Evolutionary conservation across 1,284 basidiomycete species (phyloP).

Genomic region (Bondarzewia mesenterica): DNA sequence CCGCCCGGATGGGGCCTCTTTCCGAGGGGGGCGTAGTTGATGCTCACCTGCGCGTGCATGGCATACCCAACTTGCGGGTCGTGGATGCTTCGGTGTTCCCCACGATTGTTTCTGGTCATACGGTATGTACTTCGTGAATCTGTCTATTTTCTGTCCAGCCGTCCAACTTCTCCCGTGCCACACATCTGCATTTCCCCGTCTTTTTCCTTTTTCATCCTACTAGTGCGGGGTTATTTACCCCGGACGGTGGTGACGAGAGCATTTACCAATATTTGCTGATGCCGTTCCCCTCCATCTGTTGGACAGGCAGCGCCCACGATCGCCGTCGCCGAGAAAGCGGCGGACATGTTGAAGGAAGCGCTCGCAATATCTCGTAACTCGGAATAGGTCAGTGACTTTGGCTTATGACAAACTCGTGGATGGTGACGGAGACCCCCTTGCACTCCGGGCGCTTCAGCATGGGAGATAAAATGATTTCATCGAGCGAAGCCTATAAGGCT

Average conservation of each 20-base stretch:
- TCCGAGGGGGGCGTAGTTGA: slow-evolving; percentile 35
- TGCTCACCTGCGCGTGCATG: slow-evolving; percentile 27
- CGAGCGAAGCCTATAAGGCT: background rate
- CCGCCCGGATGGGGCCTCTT: slow-evolving; percentile 50
- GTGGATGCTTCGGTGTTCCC: slow-evolving; percentile 58
- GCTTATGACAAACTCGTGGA: too few relatives aligned
- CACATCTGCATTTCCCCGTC: background rate
- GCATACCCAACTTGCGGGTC: slow-evolving; percentile 37
- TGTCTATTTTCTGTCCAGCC: too few relatives aligned
- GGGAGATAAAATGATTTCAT: background rate
- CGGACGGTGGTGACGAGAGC: background rate
- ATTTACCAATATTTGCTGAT: background rate
- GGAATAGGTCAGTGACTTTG: too few relatives aligned
- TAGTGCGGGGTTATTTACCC: background rate
- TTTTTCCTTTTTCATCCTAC: background rate
- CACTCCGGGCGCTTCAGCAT: background rate
- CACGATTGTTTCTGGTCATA: slow-evolving; percentile 51
- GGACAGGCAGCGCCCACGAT: slow-evolving; percentile 48
- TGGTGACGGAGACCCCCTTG: too few relatives aligned
- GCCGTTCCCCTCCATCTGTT: background rate
- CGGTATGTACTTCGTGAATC: slow-evolving; percentile 30
- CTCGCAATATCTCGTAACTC: too few relatives aligned
- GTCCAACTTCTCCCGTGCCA: too few relatives aligned
- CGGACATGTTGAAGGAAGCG: slow-evolving; percentile 45
- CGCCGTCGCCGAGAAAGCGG: slow-evolving; percentile 56